Evolutionary conservation across 129 eudicot species (phyloP).

Genomic region (Tagetes patula): DNA sequence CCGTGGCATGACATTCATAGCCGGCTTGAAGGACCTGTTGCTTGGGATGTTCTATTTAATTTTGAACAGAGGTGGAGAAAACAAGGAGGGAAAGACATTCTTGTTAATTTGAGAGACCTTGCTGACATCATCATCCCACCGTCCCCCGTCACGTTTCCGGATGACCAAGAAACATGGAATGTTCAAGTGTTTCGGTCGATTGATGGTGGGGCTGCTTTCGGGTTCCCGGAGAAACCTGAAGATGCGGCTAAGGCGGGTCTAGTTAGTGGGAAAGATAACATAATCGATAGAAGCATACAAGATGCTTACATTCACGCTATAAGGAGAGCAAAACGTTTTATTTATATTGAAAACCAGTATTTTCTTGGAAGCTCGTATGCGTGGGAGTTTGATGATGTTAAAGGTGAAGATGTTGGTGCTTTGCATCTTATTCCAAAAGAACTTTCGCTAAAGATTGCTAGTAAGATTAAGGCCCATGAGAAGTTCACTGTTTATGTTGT

Average conservation of each 20-base stretch:
- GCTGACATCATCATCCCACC: conserved; percentile 53
- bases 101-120: conserved; percentile 63
- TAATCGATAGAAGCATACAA: conserved; percentile 79
- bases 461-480: conserved; percentile 78
- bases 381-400: conserved; percentile 54
- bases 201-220: conserved; percentile 89
- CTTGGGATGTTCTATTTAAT: conserved; percentile 80
- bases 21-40: conserved; percentile 68
- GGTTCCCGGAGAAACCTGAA: conserved; percentile 73
- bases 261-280: conserved; percentile 81
- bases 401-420: conserved; percentile 73
- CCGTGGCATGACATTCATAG: conserved; percentile 90
- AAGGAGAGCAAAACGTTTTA: conserved; percentile 68
- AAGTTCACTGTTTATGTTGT: conserved; percentile 79
- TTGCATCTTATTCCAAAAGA: conserved; percentile 80
- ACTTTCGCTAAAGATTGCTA: conserved; percentile 67
- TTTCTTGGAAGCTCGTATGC: conserved; percentile 72
- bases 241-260: conserved; percentile 75
- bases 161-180: conserved; percentile 73
- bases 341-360: conserved; percentile 81
- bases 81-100: conserved; percentile 74
- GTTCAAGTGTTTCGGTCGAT: conserved; percentile 77
- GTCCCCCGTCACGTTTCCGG: conserved; percentile 65
- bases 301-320: conserved; percentile 86
- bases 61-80: conserved; percentile 85